Conservation (phyloP, 805 yeast genomes). For the Ogataea nonfermentans region DNA sequence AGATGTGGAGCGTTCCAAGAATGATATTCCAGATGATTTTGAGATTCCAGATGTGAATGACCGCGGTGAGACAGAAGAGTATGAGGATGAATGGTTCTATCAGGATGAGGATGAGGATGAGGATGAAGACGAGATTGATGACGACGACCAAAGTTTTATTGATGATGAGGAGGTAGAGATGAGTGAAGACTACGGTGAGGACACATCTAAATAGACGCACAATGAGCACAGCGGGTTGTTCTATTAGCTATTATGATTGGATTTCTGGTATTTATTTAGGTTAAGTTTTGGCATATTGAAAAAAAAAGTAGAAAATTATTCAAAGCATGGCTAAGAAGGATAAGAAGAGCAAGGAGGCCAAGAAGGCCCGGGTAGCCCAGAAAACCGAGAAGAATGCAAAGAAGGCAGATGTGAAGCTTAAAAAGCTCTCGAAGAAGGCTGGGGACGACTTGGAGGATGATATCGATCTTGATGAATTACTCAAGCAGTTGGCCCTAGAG, state of each 20-base stretch:
- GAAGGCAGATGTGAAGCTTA: conserved; percentile 72
- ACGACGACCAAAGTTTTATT: conserved; percentile 42
- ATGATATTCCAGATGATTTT: conserved; percentile 85
- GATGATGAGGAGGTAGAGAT: conserved; percentile 45
- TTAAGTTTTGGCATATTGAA: conserved; percentile 5
- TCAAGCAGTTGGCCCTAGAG: conserved; percentile 73
- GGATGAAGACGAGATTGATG: conserved; percentile 53
- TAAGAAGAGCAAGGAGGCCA: conserved; percentile 86
- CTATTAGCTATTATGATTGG: conserved; percentile 4
- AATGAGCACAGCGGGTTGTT: not conserved
- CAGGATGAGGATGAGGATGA: conserved; percentile 66
- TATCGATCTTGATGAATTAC: conserved; percentile 78
- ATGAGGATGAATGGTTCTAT: conserved; percentile 54
- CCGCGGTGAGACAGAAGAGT: conserved; percentile 44
- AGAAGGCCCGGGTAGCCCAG: conserved; percentile 82
- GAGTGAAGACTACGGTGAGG: conserved; percentile 45
- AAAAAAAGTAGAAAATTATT: not conserved
- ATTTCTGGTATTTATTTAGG: conserved; percentile 5
- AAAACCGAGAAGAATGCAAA: conserved; percentile 73
- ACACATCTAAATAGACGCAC: conserved; percentile 21
- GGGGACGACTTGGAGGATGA: conserved; percentile 83
- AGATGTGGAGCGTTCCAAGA: conserved; percentile 80
- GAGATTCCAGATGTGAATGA: conserved; percentile 58
- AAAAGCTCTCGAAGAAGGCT: conserved; percentile 68
- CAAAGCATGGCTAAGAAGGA: conserved; percentile 74